Evolutionary conservation across 305 asterid genomes (phyloP), one percentile per base, ranked within the genome.

Genomic region (Fraxinus nigra): DNA sequence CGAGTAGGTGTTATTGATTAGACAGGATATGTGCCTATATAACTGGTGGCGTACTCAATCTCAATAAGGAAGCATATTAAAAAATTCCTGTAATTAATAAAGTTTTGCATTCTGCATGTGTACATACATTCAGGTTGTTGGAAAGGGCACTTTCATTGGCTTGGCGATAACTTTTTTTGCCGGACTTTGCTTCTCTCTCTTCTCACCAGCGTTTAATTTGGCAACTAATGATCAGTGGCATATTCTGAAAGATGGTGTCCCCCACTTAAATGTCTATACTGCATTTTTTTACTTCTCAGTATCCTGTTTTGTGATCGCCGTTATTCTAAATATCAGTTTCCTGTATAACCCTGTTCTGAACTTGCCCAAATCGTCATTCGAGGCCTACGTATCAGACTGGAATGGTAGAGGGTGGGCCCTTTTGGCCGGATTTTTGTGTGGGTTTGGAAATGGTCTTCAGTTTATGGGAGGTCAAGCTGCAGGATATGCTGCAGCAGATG

Each of bases 381-480:
- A 82, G 78, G 89, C 88, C 18, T 90, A 89, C 61, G 65, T 90
- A 48, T 80, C 82, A 10, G 93, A 90, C 79, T 89, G 92, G 92
- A 73, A 91, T 59, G 93, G 95, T 34, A 85, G 93, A 83, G 90
- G 91, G 32, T 90, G 90, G 93, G 92, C 93, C 9, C 51, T 91
- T 67, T 79, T 89, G 85, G 93, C 95, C 4, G 92, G 93, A 72
- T 81, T 91, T 54, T 48, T 88, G 43, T 88, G 92, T 63, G 95
- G 95, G 74, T 84, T 88, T 32, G 95, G 95, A 20, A 91, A 91
- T 73, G 93, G 92, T 28, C 94, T 89, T 35, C 93, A 91, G 82
- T 91, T 90, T 82, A 90, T 88, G 91, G 93, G 93, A 8, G 93
- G 92, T 74, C 91, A 91, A 74, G 91, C 92, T n/a, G 95, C 93